phyloP scores from a whole-genome alignment of 2,329 filamentous ascomycete species.

The Monosporascus sp. region DNA sequence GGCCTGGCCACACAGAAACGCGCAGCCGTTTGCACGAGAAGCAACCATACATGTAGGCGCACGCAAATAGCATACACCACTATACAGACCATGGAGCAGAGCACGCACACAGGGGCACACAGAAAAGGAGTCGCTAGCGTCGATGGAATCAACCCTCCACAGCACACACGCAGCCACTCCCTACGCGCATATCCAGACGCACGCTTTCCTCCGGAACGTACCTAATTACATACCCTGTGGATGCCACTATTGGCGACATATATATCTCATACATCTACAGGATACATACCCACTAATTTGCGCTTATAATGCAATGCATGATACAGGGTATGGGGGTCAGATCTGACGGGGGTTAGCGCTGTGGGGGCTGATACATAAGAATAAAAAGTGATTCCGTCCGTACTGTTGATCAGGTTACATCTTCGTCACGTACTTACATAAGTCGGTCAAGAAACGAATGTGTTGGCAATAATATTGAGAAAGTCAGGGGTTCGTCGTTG shows the following conservation, averaged over 20 bases:
- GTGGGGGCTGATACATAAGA: too few species aligned
- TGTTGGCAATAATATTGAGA: not conserved
- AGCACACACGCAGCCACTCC: conserved; percentile 12
- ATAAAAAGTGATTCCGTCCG: not conserved
- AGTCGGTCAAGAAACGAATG: not conserved
- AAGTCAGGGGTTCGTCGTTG: not conserved
- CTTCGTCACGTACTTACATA: not conserved
- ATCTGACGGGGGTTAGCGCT: too few species aligned
- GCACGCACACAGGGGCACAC: not conserved
- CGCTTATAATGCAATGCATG: too few species aligned
- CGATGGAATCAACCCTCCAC: conserved; percentile 4
- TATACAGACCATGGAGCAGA: not conserved
- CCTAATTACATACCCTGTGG: too few species aligned
- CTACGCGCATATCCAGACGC: too few species aligned
- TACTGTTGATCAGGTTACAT: not conserved
- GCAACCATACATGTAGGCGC: conserved; percentile 2
- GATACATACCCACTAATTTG: not conserved
- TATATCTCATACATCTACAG: too few species aligned
- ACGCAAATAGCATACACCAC: conserved; percentile 2
- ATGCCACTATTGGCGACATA: too few species aligned
- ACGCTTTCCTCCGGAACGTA: too few species aligned
- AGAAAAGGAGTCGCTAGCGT: not conserved
- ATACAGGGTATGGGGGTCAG: too few species aligned
- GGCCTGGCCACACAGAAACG: conserved; percentile 15
- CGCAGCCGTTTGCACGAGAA: conserved; percentile 22